Base-by-base conservation (phyloP, 345 rosid species). In the Gynandropsis gynandra region DNA sequence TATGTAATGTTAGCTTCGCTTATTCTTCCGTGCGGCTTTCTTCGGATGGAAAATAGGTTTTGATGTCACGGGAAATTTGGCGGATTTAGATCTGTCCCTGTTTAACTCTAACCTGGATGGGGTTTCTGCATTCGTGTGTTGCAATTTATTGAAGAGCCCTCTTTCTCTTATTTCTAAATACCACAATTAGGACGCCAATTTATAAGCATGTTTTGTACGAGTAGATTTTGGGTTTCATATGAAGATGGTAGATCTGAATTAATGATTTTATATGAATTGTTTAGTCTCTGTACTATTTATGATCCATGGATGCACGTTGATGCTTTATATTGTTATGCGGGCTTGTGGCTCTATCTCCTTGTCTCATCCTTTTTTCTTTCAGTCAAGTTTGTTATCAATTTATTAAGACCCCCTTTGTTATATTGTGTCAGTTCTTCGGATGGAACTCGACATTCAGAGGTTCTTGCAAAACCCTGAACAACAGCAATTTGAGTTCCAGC, bases 401-500 rank as follows among this genome's bases (percentile, higher is more conserved):
- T 63, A 27, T 7, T 63, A 56, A 56, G 7, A 12, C 39, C 37
- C 15, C 4, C 5, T 10, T 45, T 20, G 18, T 34, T 7, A 46
- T 59, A 19, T 17, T 20, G n/a, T 52, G 47, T 36, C 78, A 90
- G 96, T 87, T 70, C 47, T 90, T 66, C 74, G 98, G 47, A 87
- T 90, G 95, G 96, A 90, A 46, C 82, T 87, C 35, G 93, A 89
- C 71, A 76, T 81, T 64, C 94, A 69, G 77, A 81, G 78, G 69
- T 86, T 89, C 42, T 64, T 86, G 73, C 89, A 83, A 63, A 81
- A 29, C 60, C 61, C 78, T 40, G 84, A 80, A 34, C 81, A 69
- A 73, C 86, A 80, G 61, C 80, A 74, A 56, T 90, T 87, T 33
- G 95, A 90, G 75, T 90, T 87, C 66, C 96, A 77, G 56, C 86